Conservation (phyloP, 805 yeast species). For the Yamadazyma laniorum region DNA sequence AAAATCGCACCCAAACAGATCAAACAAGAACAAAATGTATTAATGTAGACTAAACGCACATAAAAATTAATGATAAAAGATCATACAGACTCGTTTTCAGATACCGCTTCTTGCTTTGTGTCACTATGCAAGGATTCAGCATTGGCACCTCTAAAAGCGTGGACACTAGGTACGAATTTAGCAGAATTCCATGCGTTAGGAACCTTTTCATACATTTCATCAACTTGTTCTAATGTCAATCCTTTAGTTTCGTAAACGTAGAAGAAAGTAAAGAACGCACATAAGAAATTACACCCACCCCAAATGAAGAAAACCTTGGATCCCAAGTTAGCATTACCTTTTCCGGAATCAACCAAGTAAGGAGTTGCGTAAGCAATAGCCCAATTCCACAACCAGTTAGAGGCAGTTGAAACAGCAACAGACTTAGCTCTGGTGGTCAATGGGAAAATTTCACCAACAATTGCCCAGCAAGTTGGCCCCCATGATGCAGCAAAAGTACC, state of each 20-base stretch:
- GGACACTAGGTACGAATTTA: constrained; percentile 31
- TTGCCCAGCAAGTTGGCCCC: constrained; percentile 44
- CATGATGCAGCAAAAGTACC: constrained; percentile 41
- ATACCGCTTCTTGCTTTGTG: constrained; percentile 28
- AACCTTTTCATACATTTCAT: constrained; percentile 36
- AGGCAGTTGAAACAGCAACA: constrained; percentile 37
- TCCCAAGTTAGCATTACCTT: constrained; percentile 39
- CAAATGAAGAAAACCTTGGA: constrained; percentile 42
- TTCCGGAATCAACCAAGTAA: constrained; percentile 39
- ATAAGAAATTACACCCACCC: constrained; percentile 40
- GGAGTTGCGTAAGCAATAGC: constrained; percentile 42
- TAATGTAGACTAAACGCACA: too few relatives aligned
- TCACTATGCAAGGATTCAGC: constrained; percentile 24
- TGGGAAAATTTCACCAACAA: constrained; percentile 37
- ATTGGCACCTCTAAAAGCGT: constrained; percentile 32
- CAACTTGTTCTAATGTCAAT: constrained; percentile 41
- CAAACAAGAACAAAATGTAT: too few relatives aligned
- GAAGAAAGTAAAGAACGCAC: constrained; percentile 32
- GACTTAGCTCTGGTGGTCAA: constrained; percentile 40
- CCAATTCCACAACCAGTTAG: constrained; percentile 45
- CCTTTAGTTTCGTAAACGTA: constrained; percentile 42
- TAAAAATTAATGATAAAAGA: too few relatives aligned
- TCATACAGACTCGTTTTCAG: constrained; percentile 19
- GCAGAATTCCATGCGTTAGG: constrained; percentile 33
- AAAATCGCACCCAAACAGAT: too few relatives aligned